These are phyloP conservation scores for Stachybotrys elegans DNA, from an alignment of 2,329 filamentous ascomycete genomes.

Conservation along the genomic window DNA sequence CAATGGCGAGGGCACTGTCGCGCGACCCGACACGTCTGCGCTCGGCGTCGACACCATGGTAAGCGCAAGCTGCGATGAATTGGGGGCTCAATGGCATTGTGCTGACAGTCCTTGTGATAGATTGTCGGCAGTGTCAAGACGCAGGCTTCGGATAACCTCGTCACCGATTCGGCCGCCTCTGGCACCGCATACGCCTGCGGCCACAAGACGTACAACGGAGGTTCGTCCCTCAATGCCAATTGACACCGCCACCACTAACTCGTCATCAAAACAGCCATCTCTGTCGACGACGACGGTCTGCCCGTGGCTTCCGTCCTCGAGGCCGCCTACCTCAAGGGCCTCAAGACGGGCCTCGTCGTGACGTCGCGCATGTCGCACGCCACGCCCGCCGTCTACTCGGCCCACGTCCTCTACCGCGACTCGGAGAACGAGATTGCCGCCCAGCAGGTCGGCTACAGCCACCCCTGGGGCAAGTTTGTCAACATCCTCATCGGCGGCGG, in stretches of 20 bases:
- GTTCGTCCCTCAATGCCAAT: constrained; percentile 5
- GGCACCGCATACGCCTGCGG: constrained; percentile 18
- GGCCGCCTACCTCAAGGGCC: constrained; percentile 16
- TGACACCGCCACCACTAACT: background rate
- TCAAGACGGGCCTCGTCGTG: constrained; percentile 17
- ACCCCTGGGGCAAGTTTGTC: constrained; percentile 14
- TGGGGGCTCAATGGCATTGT: background rate
- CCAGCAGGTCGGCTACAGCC: constrained; percentile 16
- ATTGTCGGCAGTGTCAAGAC: constrained; percentile 8
- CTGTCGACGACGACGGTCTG: constrained; percentile 14
- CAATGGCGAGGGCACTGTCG: constrained; percentile 11
- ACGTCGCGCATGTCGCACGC: constrained; percentile 19
- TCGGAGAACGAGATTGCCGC: constrained; percentile 19
- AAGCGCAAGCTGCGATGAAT: background rate
- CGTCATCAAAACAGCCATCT: constrained; percentile 9
- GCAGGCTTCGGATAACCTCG: constrained; percentile 14
- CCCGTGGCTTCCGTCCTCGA: constrained; percentile 18
- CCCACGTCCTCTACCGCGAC: constrained; percentile 16
- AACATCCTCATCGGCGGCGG: constrained; percentile 18
- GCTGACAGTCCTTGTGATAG: background rate
- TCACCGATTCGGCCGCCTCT: constrained; percentile 18
- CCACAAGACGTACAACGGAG: constrained; percentile 19
- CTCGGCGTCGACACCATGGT: constrained; percentile 17
- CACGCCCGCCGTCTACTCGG: constrained; percentile 15
- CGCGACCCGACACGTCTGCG: constrained; percentile 10